Evolutionary conservation across 176 grass and related monocot species (phyloP), one percentile per base, ranked within the genome.

Genomic region (Olyra latifolia): DNA sequence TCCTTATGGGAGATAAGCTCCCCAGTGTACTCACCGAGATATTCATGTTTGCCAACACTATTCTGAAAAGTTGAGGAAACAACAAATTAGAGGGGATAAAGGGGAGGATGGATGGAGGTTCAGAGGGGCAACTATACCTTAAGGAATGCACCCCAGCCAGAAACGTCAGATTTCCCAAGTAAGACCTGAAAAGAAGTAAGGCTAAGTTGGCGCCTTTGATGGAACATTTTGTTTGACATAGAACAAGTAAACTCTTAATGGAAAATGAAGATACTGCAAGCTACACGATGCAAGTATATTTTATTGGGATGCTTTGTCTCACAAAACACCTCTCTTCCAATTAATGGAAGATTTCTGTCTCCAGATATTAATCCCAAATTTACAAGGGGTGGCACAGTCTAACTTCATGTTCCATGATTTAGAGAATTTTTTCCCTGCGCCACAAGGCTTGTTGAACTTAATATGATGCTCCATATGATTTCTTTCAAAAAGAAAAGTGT

Each of bases 11-110:
- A 95, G 52, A 98, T 95, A 70, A 98, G 83, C 84, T 98, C 95
- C 78, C 95, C 95, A 41, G 95, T 98, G 74, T 98, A 98, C 84
- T 94, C 95, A 1, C 95, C 95, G 56, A 98, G 92, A 72, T 98
- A 98, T 71, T 95, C 95, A 89, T 98, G 92, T 85, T 98, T 98
- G 68, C 78, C 72, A 57, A 98, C 95, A 78, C 81, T 79, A 93
- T 95, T 98, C 95, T 95, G 88, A 77, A 87, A 55, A 80, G 58
- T 64, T 57, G 12, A 80, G 70, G 32, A 73, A 71, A 71, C 50
- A 53, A 82, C 13, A 29, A 77, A 44, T 66, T 62, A 44, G 74
- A 78, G 20, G 47, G 50, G n/a, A 45, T 49, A 29, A 56, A 79
- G 19, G 61, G 10, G 62, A 32, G 25, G 28, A 68, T 66, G 5